Percentiles rank a stretch among this genome's conserved stretches.
Conservation (phyloP, 2,329 filamentous ascomycete species). For the Monosporascus ibericus region DNA sequence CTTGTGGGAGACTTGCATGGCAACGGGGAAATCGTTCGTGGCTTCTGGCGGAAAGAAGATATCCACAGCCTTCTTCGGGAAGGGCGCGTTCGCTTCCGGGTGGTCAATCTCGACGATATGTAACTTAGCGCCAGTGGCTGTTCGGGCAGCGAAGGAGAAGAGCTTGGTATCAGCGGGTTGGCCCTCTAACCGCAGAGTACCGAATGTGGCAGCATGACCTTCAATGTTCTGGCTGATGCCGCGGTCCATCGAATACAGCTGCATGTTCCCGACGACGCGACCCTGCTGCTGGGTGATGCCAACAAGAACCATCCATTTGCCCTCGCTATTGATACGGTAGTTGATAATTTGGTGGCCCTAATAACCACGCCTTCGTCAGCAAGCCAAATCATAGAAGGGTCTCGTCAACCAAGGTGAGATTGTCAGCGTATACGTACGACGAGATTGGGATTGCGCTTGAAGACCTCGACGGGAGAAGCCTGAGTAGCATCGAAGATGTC, state of each 20-base stretch:
- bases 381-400: not conserved
- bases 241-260: constrained; percentile 92
- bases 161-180: constrained; percentile 88
- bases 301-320: constrained; percentile 97
- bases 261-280: constrained; percentile 91
- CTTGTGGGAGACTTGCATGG: constrained; percentile 93
- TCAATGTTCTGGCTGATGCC: constrained; percentile 98
- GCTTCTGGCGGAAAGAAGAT: constrained; percentile 97
- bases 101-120: constrained; percentile 98
- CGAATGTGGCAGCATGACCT: constrained; percentile 92
- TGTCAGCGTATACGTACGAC: constrained; percentile 50
- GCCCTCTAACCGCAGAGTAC: constrained; percentile 80
- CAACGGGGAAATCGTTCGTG: constrained; percentile 94
- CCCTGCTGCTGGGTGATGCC: constrained; percentile 92
- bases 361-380: constrained; percentile 15
- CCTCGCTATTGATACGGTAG: constrained; percentile 91
- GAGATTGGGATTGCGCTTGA: constrained; percentile 89
- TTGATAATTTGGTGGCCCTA: constrained; percentile 99
- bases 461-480: constrained; percentile 77
- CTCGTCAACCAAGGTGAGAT: not conserved
- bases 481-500: constrained; percentile 85
- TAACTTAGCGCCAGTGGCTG: constrained; percentile 83
- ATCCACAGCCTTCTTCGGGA: constrained; percentile 93
- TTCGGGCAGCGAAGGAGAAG: constrained; percentile 93
- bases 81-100: constrained; percentile 78